Base-by-base conservation (phyloP, 768 basidiomycete genomes). In the Cytidiella melzeri region DNA sequence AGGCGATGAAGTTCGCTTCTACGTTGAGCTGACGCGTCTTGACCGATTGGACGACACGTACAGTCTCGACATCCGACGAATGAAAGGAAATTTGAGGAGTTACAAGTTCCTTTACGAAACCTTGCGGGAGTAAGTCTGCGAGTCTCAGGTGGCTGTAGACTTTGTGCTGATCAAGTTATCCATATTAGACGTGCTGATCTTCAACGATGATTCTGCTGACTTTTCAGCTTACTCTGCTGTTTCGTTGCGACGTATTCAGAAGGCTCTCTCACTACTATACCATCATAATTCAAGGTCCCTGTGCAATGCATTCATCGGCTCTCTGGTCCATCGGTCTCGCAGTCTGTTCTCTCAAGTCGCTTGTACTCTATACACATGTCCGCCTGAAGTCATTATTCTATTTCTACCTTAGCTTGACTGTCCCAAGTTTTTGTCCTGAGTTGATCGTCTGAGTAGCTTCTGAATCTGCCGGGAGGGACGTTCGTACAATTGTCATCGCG, bases 1-100 rank as follows among this genome's bases (percentile, higher is more conserved):
- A 18, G 92, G 92, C 25, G 95, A 95, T 58, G 96, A 98, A 80
- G 92, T 99, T 57, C 82, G 90, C 57, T 98, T 98, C 73, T 90
- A 83, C 11, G 87, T 97, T 54, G 96, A 99, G 71, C 69, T 99
- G 54, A 97, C 95, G 41, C 73, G 88, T 59, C 74, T 99, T 59
- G 87, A 91, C 66, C 81, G 92, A 54, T 74, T 98, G 59, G 89
- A 84, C 57, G 90, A 91, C 62, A 89, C 93, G 40, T 94, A 86
- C 67, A 87, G 86, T 67, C 74, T 98, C 59, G 94, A 97, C 68
- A 85, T 97, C 63, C 81, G 94, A 60, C 71, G 96, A 56, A 64
- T 97, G 61, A 93, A 95, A 67, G 96, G 96, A 24, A 89, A 90
- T 63, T 71, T 95, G 64, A 80, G 89, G 69, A 91, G 89, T 67